Conservation (phyloP, 78 protist genomes). For the Chrysochromulina tobinii region DNA sequence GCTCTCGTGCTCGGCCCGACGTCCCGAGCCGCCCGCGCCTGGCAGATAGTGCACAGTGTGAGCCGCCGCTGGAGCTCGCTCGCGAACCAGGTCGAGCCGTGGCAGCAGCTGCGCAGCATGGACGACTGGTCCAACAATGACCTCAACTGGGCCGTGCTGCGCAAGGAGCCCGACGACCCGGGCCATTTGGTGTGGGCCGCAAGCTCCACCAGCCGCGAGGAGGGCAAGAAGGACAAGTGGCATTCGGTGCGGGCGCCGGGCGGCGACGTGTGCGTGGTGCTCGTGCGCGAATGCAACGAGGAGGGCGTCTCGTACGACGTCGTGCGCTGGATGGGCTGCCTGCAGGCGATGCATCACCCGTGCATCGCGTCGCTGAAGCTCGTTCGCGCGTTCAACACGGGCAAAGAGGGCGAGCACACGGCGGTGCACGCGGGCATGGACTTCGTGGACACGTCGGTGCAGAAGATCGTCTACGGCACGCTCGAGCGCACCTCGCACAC, state of each 20-base stretch:
- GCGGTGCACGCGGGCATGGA: not conserved
- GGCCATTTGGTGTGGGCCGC: not conserved
- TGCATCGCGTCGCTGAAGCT: not conserved
- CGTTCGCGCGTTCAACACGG: not conserved
- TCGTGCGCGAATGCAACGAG: not conserved
- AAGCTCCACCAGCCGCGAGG: slow-evolving; percentile 12
- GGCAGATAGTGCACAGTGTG: not conserved
- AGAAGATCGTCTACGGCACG: slow-evolving; percentile 14
- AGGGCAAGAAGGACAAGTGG: slow-evolving; percentile 11
- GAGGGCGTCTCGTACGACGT: slow-evolving; percentile 24
- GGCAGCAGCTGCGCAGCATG: not conserved
- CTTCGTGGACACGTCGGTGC: not conserved
- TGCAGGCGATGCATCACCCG: slow-evolving; percentile 24
- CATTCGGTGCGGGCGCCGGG: not conserved
- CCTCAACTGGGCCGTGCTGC: not conserved
- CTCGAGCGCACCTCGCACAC: slow-evolving; percentile 21
- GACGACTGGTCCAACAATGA: not conserved
- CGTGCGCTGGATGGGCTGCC: slow-evolving; percentile 16
- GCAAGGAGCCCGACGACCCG: not conserved
- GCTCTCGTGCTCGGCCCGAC: not conserved
- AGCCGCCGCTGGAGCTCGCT: not conserved
- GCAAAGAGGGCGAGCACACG: not conserved
- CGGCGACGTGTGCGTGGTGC: not conserved
- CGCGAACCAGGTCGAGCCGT: not conserved
- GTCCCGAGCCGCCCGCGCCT: not conserved